Conservation (phyloP, 2,329 filamentous ascomycete species). For the Pyricularia sp. region DNA sequence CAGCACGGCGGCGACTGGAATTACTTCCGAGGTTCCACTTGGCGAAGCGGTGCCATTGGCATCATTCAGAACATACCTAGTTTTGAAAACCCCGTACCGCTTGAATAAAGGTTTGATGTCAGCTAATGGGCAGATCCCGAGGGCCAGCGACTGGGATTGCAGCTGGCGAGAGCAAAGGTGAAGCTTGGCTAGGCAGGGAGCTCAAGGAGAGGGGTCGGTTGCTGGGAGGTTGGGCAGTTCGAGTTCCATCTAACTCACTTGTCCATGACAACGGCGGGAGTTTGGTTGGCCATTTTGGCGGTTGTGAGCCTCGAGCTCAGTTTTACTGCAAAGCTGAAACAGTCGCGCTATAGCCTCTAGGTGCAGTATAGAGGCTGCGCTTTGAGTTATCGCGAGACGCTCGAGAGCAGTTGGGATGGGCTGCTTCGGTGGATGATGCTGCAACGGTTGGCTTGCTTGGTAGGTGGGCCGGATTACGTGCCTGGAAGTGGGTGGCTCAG, state of each 20-base stretch:
- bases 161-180: conserved; percentile 8
- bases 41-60: neutral
- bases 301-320: conserved; percentile 1
- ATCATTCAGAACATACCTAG: conserved; percentile 53
- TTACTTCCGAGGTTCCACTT: neutral
- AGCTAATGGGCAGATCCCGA: conserved; percentile 14
- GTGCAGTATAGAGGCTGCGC: neutral
- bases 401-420: neutral
- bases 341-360: neutral
- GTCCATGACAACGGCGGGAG: conserved; percentile 99
- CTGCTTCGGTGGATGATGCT: neutral
- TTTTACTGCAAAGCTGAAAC: neutral
- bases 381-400: neutral
- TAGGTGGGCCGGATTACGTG: conserved; percentile 2
- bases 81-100: conserved; percentile 99
- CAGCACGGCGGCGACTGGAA: conserved; percentile 11
- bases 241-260: conserved; percentile 56
- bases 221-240: conserved; percentile 12
- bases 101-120: conserved; percentile 31
- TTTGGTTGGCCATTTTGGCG: conserved; percentile 82
- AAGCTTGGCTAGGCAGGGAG: neutral
- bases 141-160: too few relatives aligned
- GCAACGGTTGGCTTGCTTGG: neutral
- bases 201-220: conserved; percentile 11
- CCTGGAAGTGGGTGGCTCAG: neutral